Conservation (phyloP, 2,329 filamentous ascomycete genomes). For the Diaporthe capsici region DNA sequence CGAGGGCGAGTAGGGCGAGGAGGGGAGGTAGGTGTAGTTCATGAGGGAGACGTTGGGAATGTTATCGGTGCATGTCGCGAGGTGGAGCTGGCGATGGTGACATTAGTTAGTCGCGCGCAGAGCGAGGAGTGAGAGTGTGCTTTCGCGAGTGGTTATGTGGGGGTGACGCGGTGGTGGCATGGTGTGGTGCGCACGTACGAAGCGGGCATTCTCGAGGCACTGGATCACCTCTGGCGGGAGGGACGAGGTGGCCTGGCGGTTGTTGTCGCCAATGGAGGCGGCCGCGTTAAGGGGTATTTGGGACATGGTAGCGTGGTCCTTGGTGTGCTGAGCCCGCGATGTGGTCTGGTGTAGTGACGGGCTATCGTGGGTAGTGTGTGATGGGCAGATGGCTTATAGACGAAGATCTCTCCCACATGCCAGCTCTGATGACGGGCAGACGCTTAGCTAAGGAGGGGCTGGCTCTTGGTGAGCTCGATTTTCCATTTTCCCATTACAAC, state of each 20-base stretch:
- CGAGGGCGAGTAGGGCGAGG: conserved; percentile 75
- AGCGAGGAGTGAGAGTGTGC: neutral
- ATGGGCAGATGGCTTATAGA: neutral
- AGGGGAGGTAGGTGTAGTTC: conserved; percentile 98
- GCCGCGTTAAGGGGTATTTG: conserved; percentile 82
- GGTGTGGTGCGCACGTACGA: conserved; percentile 69
- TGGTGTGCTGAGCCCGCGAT: conserved; percentile 23
- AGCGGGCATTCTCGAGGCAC: conserved; percentile 94
- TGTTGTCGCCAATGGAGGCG: conserved; percentile 79
- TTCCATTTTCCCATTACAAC: neutral
- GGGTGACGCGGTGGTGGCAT: conserved; percentile 19
- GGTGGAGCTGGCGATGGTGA: conserved; percentile 78
- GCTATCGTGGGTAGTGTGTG: neutral
- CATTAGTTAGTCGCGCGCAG: neutral
- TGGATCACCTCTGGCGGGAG: conserved; percentile 89
- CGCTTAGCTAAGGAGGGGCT: conserved; percentile 40
- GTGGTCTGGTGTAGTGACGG: neutral
- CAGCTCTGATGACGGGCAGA: neutral
- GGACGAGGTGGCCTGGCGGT: conserved; percentile 76
- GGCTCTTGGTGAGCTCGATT: neutral
- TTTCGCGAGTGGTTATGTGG: conserved; percentile 15
- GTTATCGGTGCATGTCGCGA: conserved; percentile 89
- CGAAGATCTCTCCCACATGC: neutral
- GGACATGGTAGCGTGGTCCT: conserved; percentile 59
- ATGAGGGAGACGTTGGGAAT: conserved; percentile 94